phyloP scores from a whole-genome alignment of 192 early-diverging fungal species.

The Coemansia sp. region DNA sequence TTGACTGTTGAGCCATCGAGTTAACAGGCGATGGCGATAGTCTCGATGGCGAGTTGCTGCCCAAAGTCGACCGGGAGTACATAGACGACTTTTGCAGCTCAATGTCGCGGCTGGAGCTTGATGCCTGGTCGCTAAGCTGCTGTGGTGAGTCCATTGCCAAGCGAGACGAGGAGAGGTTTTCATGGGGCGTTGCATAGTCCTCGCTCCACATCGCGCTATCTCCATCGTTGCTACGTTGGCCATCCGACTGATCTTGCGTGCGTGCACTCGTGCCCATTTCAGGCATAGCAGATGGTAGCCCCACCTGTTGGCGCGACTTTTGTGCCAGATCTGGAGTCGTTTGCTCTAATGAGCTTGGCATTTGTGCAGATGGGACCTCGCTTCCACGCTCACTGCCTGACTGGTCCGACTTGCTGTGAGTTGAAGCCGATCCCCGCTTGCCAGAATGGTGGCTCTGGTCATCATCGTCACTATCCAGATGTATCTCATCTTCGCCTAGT shows the following conservation, averaged over 20 bases:
- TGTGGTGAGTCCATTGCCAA: slow-evolving; percentile 23
- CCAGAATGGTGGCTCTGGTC: background rate
- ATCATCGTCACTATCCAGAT: background rate
- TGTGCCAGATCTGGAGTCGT: background rate
- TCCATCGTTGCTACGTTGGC: background rate
- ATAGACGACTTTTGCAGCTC: background rate
- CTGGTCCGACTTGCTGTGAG: background rate
- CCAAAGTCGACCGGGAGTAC: background rate
- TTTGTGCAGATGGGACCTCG: background rate
- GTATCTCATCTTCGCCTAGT: slow-evolving; percentile 13
- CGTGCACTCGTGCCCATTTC: background rate
- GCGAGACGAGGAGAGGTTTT: background rate
- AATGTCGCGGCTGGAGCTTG: slow-evolving; percentile 20
- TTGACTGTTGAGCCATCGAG: slow-evolving; percentile 4
- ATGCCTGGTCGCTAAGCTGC: slow-evolving; percentile 11
- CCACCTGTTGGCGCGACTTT: background rate
- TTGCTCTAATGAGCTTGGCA: background rate
- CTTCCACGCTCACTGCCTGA: background rate
- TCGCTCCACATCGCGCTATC: slow-evolving; percentile 1
- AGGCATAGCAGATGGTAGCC: background rate
- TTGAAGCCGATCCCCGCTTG: background rate
- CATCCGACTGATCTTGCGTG: background rate
- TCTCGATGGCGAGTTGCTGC: background rate
- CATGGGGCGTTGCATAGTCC: background rate
- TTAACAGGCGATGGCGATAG: slow-evolving; percentile 11